Evolutionary conservation across 768 basidiomycete genomes (phyloP).

Genomic region (Pleurotus salmoneostramineus): DNA sequence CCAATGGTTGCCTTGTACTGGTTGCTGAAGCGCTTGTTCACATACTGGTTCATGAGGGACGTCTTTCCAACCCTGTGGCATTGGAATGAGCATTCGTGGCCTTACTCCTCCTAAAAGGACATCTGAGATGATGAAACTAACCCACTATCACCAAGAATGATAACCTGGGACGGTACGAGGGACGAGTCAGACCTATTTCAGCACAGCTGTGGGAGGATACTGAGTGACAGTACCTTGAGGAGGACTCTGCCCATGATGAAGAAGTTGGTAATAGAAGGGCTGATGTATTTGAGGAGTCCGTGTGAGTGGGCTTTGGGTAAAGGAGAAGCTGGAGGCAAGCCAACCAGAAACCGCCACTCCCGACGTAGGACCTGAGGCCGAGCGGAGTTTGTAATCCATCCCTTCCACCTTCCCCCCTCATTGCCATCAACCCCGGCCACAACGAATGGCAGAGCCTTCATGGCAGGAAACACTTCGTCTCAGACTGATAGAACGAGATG

Average conservation of each 20-base stretch:
- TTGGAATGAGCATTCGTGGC: no score
- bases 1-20: conserved; percentile 99
- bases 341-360: not conserved
- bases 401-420: not conserved
- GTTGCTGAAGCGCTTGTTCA: conserved; percentile 99
- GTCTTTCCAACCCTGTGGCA: conserved; percentile 89
- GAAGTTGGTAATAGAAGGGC: not conserved
- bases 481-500: conserved; percentile 81
- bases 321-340: not conserved
- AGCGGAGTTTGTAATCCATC: conserved; percentile 4
- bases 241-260: conserved; percentile 77
- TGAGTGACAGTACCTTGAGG: conserved; percentile 57
- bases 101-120: no score
- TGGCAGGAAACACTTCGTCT: conserved; percentile 84
- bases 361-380: conserved; percentile 2
- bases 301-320: not conserved
- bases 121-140: conserved; percentile 33
- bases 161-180: conserved; percentile 59
- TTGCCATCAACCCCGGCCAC: conserved; percentile 1
- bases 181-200: not conserved
- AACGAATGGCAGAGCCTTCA: conserved; percentile 70
- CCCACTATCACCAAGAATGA: conserved; percentile 98
- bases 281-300: no score
- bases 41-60: conserved; percentile 99
- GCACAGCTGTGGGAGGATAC: not conserved